Base-by-base conservation (phyloP, 1,284 basidiomycete species). In the Thelephora terrestris region DNA sequence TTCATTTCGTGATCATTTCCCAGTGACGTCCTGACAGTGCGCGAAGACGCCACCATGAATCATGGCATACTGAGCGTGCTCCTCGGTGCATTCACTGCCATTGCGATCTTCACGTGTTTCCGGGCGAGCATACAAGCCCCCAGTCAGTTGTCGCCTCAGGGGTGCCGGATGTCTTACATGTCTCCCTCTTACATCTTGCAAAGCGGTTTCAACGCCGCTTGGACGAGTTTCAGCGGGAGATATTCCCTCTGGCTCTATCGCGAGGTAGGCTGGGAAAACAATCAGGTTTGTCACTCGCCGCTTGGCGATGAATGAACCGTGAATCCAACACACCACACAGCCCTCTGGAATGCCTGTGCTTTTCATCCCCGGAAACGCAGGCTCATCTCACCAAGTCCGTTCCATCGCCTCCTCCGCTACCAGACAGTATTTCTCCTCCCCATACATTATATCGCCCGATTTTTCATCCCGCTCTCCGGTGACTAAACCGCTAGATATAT, bases 141-240 rank as follows among this genome's bases (percentile, higher is more conserved):
- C 21, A 18, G 6, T 25, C 39, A 23, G 4, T 57, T 64, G 21
- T 64, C 63, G 1, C 85, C 85, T 4, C 85, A 90, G 72, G 86
- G 86, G 75, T 99, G 95, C 67, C 82, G 90, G 47, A 99, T 99
- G 95, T 92, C 91, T 51, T 93, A 83, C 74, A 99, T 99, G 96
- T 88, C 79, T 4, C 95, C 94, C 1, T 85, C 85, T 5, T 99
- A 98, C 64, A 67, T 89, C 36, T 73, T 84, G 32, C 83, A 85
- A 57, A 60, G 67, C 37, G 69, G 65, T 27, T 82, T 87, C 60
- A 70, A 89, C 59, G 55, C 66, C 49, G 69, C 76, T 14, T 79
- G 87, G 80, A 84, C 79, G 25, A 75, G 79, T 18, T 67, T 91
- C 5, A 81, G 81, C 18, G 63, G 64, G 18, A 76, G 91, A 50